Conservation (phyloP, 345 rosid genomes). For the Hibiscus syriacus region DNA sequence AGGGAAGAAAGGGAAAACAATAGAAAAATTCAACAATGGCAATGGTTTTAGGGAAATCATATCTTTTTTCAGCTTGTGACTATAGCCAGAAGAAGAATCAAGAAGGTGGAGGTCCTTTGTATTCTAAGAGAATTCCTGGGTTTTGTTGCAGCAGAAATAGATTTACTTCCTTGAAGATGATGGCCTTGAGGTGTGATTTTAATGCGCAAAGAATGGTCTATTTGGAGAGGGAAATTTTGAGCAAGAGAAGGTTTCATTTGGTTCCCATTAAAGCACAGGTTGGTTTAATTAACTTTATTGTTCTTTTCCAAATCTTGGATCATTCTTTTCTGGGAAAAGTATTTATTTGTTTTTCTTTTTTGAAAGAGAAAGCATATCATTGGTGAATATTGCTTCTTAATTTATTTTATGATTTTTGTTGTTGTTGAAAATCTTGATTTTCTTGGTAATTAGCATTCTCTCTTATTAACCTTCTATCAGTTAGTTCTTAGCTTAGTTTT, state of each 20-base stretch:
- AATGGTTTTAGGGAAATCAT: slow-evolving; percentile 37
- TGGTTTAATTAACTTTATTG: not conserved
- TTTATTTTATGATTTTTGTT: too few relatives aligned
- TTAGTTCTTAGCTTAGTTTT: not conserved
- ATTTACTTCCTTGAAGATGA: slow-evolving; percentile 26
- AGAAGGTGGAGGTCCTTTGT: slow-evolving; percentile 10
- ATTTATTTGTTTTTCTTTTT: not conserved
- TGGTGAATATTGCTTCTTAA: too few relatives aligned
- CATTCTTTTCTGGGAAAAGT: not conserved
- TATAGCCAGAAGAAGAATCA: slow-evolving; percentile 23
- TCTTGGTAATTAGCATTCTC: not conserved
- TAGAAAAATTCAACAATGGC: slow-evolving; percentile 25
- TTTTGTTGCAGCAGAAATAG: slow-evolving; percentile 13
- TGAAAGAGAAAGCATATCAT: too few relatives aligned
- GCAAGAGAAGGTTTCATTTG: slow-evolving; percentile 19
- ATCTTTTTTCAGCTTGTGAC: slow-evolving; percentile 26
- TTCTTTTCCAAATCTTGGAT: not conserved
- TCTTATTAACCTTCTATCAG: not conserved
- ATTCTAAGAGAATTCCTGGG: slow-evolving; percentile 24
- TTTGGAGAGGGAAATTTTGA: slow-evolving; percentile 21
- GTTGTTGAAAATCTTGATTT: too few relatives aligned
- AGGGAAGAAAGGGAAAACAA: not conserved
- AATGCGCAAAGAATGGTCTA: slow-evolving; percentile 36
- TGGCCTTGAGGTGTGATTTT: slow-evolving; percentile 35
- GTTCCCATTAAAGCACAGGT: slow-evolving; percentile 55